A percentile compares a stretch with the other conserved stretches of the same genome.
phyloP scores from a whole-genome alignment of 2,329 filamentous ascomycete species.

The Magnaporthiopsis incrustans region DNA sequence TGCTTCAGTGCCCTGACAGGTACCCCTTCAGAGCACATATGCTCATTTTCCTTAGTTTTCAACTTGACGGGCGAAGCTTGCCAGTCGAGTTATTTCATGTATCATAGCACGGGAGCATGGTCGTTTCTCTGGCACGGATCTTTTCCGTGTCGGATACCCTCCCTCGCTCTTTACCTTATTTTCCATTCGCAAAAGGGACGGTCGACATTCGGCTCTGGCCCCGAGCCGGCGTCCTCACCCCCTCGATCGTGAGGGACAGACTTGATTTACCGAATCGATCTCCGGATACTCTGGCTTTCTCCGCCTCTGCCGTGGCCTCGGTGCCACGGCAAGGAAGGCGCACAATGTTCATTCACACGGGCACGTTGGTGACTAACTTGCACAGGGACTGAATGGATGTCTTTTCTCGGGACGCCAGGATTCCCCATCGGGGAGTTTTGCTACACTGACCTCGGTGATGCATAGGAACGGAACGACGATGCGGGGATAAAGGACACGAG shows the following conservation, averaged over 20 bases:
- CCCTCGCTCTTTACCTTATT: not conserved
- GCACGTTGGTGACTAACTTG: not conserved
- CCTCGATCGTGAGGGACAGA: not conserved
- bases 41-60: not conserved
- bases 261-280: not conserved
- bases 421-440: not conserved
- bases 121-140: not conserved
- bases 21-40: not conserved
- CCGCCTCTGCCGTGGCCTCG: not conserved
- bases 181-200: not conserved
- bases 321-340: not conserved
- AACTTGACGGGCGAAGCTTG: not conserved
- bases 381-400: not conserved
- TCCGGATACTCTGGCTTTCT: constrained; percentile 2
- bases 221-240: not conserved
- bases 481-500: not conserved
- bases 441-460: not conserved
- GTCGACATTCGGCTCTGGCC: not conserved
- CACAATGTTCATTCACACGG: not conserved
- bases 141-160: not conserved
- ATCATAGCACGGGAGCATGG: not conserved
- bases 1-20: not conserved
- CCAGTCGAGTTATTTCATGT: not conserved
- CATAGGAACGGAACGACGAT: not conserved
- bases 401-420: not conserved